These are phyloP conservation scores for Sinapis alba DNA, from an alignment of 441 rosid genomes.

Conservation along the genomic window DNA sequence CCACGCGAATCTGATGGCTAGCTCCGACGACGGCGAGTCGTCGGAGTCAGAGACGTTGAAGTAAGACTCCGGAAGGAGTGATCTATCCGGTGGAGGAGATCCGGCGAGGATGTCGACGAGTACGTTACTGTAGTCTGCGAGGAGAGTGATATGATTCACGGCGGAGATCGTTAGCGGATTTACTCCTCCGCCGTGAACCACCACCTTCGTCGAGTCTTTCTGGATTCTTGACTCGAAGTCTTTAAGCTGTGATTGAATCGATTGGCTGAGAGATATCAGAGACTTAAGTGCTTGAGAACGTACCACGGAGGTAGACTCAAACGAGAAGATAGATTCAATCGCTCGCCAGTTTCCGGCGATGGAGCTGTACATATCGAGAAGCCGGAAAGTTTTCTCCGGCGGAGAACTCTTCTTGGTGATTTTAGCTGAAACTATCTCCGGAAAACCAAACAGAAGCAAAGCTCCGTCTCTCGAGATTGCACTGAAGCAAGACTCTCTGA, in stretches of 20 bases:
- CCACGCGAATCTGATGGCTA: slow-evolving; percentile 55
- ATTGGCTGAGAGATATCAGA: slow-evolving; percentile 55
- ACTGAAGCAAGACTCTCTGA: slow-evolving; percentile 66
- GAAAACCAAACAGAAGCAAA: slow-evolving; percentile 57
- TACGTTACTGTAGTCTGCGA: slow-evolving; percentile 67
- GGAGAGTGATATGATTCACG: slow-evolving; percentile 61
- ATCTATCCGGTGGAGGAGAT: slow-evolving; percentile 51
- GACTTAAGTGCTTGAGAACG: slow-evolving; percentile 62
- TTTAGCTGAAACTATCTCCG: slow-evolving; percentile 51
- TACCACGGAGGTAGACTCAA: slow-evolving; percentile 51
- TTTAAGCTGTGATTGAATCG: slow-evolving; percentile 41
- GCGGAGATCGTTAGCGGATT: slow-evolving; percentile 55
- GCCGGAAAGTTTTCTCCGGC: slow-evolving; percentile 57
- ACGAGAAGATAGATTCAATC: slow-evolving; percentile 66
- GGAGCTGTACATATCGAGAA: slow-evolving; percentile 66
- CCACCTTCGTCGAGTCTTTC: slow-evolving; percentile 57
- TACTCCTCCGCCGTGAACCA: slow-evolving; percentile 56
- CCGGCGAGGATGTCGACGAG: slow-evolving; percentile 62
- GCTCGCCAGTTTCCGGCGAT: slow-evolving; percentile 64
- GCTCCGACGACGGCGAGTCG: slow-evolving; percentile 47
- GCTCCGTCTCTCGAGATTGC: slow-evolving; percentile 71
- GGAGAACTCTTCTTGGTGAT: slow-evolving; percentile 45
- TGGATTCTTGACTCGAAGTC: slow-evolving; percentile 59
- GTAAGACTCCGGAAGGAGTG: slow-evolving; percentile 50
- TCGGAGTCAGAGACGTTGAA: slow-evolving; percentile 45